Base-by-base conservation (phyloP, 306 rosid species). In the Neltuma alba region DNA sequence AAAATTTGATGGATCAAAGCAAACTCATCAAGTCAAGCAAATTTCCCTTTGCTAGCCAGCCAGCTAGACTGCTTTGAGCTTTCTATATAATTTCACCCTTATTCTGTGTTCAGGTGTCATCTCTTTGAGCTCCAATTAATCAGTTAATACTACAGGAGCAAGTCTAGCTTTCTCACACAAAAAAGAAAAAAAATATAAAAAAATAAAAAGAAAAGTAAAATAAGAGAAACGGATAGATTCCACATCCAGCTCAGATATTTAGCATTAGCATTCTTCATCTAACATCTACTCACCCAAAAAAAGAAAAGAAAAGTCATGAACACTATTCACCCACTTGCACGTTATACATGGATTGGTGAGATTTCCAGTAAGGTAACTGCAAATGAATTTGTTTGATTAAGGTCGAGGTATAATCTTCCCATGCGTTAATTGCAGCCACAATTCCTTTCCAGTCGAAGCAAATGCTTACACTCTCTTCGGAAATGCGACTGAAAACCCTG, bases 301-400 rank as follows among this genome's bases (percentile, higher is more conserved):
- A 10, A 9, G 1, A 1, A 28, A 41, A 15, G 5, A 9, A 27
- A 21, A 25, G 6, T 67, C n/a, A 40, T 21, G 33, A 36, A 61
- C 20, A 45, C 75, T 67, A 74, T 27, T 41, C 82, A 40, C 73
- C 77, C 14, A 80, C 50, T 77, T 86, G 89, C 64, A 87, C 89
- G 25, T 36, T 77, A 79, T 85, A 91, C 45, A 95, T 83, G 54
- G 94, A 87, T 61, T 91, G 91, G 28, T 86, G 90, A 50, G 69
- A 41, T 84, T 27, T 95, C 97, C 97, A 95, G 81, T 75, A 63
- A 57, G 87, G 89, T 5, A 90, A 70, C 85, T 88, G 86, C 58
- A 71, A 71, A 70, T 83, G 70, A 70, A 89, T 69, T 78, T 91
- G 82, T 70, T 79, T 84, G 66, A 48, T 85, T 70, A 88, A 83